Percentiles rank a stretch among this genome's conserved stretches.
phyloP scores from a whole-genome alignment of 2,329 filamentous ascomycete species.

The Xenoacremonium recifei region DNA sequence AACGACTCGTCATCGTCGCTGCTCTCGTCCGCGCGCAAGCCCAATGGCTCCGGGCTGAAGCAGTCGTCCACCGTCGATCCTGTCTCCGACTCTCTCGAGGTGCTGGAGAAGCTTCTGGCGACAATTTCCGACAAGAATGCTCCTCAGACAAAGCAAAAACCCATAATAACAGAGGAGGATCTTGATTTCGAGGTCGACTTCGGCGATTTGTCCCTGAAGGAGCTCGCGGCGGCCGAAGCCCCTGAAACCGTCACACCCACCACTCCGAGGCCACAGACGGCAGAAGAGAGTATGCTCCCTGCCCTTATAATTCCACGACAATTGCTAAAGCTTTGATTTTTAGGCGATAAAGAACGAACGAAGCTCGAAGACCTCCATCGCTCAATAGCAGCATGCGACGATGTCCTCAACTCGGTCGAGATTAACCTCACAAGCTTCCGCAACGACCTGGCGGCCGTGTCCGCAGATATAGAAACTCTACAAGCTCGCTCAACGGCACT shows the following conservation, averaged over 20 bases:
- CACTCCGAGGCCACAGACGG: conserved; percentile 56
- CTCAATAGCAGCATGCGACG: conserved; percentile 87
- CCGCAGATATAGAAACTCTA: conserved; percentile 90
- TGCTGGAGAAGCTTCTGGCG: conserved; percentile 55
- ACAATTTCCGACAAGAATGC: conserved; percentile 19
- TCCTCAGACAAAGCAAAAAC: conserved; percentile 10
- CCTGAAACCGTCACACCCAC: conserved; percentile 12
- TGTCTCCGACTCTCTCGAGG: conserved; percentile 67
- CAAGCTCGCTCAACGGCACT: conserved; percentile 82
- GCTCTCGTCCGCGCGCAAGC: conserved; percentile 59
- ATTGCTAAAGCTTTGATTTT: conserved; percentile 2
- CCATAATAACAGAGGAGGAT: conserved; percentile 45
- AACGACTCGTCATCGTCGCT: conserved; percentile 78
- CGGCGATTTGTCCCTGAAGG: conserved; percentile 70
- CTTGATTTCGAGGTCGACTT: conserved; percentile 74
- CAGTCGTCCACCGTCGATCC: conserved; percentile 53
- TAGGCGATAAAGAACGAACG: conserved; percentile 76
- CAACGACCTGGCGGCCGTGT: conserved; percentile 87
- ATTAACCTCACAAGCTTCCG: conserved; percentile 90
- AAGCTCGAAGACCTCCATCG: conserved; percentile 88
- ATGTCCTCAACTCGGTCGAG: conserved; percentile 90
- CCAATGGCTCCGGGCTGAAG: conserved; percentile 68
- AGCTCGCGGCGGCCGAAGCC: conserved; percentile 53
- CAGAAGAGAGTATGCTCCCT: conserved; percentile 67
- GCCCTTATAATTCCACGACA: background rate